Percentiles rank a stretch among this genome's conserved stretches.
These are phyloP conservation scores for Zanthoxylum bungeanum DNA, from an alignment of 345 rosid genomes.

Conservation along the genomic window DNA sequence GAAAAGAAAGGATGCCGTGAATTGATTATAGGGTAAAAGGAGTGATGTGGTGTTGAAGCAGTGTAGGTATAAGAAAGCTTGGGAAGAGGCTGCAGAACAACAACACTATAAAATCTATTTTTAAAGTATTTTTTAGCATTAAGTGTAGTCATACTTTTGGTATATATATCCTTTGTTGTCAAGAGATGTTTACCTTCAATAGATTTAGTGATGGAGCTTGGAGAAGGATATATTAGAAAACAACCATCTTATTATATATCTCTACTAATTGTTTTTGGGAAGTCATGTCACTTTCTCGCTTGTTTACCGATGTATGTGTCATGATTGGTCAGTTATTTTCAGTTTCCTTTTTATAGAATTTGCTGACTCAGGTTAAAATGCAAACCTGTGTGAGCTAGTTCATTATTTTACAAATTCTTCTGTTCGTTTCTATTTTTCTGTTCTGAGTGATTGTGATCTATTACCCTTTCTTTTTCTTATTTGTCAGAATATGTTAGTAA, in stretches of 20 bases:
- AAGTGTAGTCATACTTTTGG: neutral
- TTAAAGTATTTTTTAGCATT: neutral
- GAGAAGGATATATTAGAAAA: too few species aligned
- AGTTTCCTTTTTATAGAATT: neutral
- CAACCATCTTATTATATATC: neutral
- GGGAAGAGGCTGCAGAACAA: too few species aligned
- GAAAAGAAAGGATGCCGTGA: too few species aligned
- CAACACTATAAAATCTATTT: too few species aligned
- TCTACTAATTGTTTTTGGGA: neutral
- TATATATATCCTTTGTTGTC: neutral
- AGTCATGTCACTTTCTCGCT: neutral
- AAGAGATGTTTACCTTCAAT: neutral
- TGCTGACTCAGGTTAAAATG: neutral
- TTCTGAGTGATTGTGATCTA: neutral
- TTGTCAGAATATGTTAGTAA: slow-evolving; percentile 1
- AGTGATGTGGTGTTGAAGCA: neutral
- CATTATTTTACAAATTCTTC: neutral
- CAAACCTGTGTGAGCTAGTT: neutral
- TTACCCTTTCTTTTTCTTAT: neutral
- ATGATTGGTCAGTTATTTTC: neutral
- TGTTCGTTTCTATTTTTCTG: neutral
- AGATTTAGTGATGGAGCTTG: neutral
- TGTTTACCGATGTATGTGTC: too few species aligned
- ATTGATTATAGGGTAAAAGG: too few species aligned
- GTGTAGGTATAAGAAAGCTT: neutral